Conservation (phyloP, 2,329 filamentous ascomycete genomes). For the Blastomyces gilchristii region DNA sequence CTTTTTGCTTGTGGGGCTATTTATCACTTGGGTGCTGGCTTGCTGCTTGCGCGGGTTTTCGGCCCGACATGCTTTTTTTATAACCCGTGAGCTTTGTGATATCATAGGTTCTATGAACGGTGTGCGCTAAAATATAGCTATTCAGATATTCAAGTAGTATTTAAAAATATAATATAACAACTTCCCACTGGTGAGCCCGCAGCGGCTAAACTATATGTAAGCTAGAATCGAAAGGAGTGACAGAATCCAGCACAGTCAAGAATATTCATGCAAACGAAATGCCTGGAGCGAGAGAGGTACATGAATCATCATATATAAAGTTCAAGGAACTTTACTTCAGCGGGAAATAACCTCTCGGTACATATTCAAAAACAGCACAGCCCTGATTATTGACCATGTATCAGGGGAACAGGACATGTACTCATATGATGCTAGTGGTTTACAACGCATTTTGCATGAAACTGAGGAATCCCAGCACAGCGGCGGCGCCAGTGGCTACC, state of each 20-base stretch:
- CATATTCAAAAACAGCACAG: background rate
- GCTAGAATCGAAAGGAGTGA: background rate
- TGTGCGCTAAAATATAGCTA: background rate
- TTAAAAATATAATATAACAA: background rate
- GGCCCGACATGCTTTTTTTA: too few species aligned
- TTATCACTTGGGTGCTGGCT: too few species aligned
- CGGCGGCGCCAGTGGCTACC: conserved; percentile 8
- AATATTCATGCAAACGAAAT: background rate
- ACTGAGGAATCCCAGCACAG: conserved; percentile 11
- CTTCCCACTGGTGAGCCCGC: background rate
- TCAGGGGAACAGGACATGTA: background rate
- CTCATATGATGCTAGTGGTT: conserved; percentile 42
- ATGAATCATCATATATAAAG: background rate
- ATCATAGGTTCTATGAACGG: too few species aligned
- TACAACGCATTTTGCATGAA: conserved; percentile 55
- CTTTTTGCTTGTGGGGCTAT: too few species aligned
- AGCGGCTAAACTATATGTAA: background rate
- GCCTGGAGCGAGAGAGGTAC: background rate
- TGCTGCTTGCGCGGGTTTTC: too few species aligned
- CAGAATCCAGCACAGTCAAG: background rate
- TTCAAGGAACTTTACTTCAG: background rate
- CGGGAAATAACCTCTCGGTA: background rate
- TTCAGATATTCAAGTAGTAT: background rate
- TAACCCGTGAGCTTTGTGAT: too few species aligned
- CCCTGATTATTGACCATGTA: background rate